phyloP scores from a whole-genome alignment of 2,329 filamentous ascomycete genomes.

The Clathrospora elynae region DNA sequence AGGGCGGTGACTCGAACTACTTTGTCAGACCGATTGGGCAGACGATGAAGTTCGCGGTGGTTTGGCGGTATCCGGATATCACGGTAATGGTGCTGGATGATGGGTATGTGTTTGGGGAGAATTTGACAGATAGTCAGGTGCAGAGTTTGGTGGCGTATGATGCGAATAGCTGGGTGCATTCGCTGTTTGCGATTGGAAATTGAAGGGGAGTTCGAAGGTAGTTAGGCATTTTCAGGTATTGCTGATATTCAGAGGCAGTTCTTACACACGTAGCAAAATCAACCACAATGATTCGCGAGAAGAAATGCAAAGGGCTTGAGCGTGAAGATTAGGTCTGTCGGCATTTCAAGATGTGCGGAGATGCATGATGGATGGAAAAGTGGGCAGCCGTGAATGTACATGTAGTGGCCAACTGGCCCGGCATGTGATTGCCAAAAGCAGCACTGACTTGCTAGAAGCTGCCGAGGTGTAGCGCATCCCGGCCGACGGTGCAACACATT shows the following conservation, averaged over 20 bases:
- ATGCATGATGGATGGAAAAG: conserved; percentile 4
- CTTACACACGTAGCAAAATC: not conserved
- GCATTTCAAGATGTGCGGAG: no score
- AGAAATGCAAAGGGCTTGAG: conserved; percentile 1
- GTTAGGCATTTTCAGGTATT: not conserved
- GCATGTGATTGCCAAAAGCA: conserved; percentile 21
- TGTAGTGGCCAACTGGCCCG: no score
- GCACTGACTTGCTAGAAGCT: no score
- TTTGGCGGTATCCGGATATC: conserved; percentile 42
- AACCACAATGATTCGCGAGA: not conserved
- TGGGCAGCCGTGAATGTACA: not conserved
- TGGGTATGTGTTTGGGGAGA: conserved; percentile 45
- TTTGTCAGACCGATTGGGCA: conserved; percentile 67
- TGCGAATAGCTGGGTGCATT: conserved; percentile 44
- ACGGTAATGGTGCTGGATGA: conserved; percentile 46
- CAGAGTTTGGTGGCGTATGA: conserved; percentile 45
- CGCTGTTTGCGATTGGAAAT: conserved; percentile 46
- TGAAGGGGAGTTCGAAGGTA: conserved; percentile 14
- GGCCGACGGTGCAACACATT: conserved; percentile 9
- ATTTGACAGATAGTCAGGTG: conserved; percentile 44
- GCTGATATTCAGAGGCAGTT: not conserved
- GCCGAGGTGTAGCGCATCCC: no score
- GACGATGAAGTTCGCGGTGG: conserved; percentile 65
- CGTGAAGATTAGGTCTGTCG: no score
- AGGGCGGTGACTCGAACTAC: conserved; percentile 72